These are phyloP conservation scores for Monosporascus sp. DNA, from an alignment of 2,329 filamentous ascomycete species.

Conservation along the genomic window DNA sequence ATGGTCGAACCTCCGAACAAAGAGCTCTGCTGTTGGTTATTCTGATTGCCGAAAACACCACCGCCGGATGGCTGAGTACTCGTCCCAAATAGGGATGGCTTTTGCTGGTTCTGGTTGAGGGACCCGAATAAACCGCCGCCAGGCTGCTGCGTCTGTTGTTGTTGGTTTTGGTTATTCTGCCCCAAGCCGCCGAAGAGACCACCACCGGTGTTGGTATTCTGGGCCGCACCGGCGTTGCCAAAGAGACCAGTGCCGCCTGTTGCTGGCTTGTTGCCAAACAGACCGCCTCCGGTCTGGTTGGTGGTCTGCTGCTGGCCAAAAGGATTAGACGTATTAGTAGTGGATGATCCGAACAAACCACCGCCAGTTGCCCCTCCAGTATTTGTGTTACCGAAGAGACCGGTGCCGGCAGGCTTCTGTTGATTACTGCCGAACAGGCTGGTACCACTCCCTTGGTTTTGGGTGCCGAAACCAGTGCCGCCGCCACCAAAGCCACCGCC, in stretches of 20 bases:
- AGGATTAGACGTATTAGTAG: slow-evolving; percentile 20
- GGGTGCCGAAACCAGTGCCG: slow-evolving; percentile 29
- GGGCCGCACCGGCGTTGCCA: slow-evolving; percentile 32
- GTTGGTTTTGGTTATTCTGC: slow-evolving; percentile 32
- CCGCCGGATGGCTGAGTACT: slow-evolving; percentile 37
- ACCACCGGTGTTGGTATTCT: slow-evolving; percentile 32
- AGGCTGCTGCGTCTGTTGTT: slow-evolving; percentile 29
- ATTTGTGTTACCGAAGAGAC: slow-evolving; percentile 33
- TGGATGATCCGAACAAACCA: slow-evolving; percentile 39
- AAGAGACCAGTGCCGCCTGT: slow-evolving; percentile 36
- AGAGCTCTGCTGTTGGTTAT: slow-evolving; percentile 38
- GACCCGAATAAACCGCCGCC: slow-evolving; percentile 43
- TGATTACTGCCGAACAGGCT: slow-evolving; percentile 33
- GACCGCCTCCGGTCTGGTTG: slow-evolving; percentile 32
- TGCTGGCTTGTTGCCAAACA: slow-evolving; percentile 38
- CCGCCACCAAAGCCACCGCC: slow-evolving; percentile 21
- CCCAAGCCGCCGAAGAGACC: slow-evolving; percentile 47
- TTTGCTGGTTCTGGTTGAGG: slow-evolving; percentile 47
- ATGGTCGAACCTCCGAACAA: slow-evolving; percentile 43
- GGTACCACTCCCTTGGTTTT: slow-evolving; percentile 30
- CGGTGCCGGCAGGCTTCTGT: slow-evolving; percentile 31
- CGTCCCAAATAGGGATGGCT: slow-evolving; percentile 51
- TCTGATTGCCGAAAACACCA: slow-evolving; percentile 50
- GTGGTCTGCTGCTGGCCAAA: slow-evolving; percentile 20
- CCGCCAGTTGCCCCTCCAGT: slow-evolving; percentile 25